Conservation (phyloP, 2,329 filamentous ascomycete genomes). For the Taxawa tesnikishii region DNA sequence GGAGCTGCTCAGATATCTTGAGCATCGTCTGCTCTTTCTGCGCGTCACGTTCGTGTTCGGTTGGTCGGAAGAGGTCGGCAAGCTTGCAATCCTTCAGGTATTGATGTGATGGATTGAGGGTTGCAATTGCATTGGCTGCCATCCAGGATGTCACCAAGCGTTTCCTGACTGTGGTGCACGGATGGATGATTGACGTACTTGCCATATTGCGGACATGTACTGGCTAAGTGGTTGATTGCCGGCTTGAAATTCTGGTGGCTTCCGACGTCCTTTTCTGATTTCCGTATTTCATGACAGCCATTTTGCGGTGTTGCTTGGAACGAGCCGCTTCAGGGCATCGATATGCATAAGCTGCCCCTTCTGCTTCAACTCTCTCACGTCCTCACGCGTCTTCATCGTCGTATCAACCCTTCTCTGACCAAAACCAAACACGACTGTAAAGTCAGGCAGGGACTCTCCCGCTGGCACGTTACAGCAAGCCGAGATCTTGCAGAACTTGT, state of each 20-base stretch:
- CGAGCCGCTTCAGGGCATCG: constrained; percentile 18
- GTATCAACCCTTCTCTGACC: constrained; percentile 24
- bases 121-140: too few species aligned
- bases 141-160: too few species aligned
- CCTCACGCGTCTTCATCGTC: constrained; percentile 19
- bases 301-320: constrained; percentile 21
- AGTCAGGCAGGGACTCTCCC: constrained; percentile 29
- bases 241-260: too few species aligned
- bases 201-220: too few species aligned
- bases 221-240: too few species aligned
- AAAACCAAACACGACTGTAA: constrained; percentile 30
- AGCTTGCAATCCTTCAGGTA: constrained; percentile 22
- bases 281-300: constrained; percentile 17
- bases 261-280: too few species aligned
- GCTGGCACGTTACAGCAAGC: constrained; percentile 22
- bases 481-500: constrained; percentile 33
- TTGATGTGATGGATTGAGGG: background rate
- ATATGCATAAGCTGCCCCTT: constrained; percentile 20
- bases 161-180: too few species aligned
- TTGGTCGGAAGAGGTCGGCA: constrained; percentile 31
- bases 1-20: constrained; percentile 34
- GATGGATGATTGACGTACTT: too few species aligned
- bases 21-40: constrained; percentile 39
- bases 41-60: constrained; percentile 45
- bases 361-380: constrained; percentile 17